Evolutionary conservation across 257 asterid species (phyloP).

Genomic region (Salvia rosmarinus): DNA sequence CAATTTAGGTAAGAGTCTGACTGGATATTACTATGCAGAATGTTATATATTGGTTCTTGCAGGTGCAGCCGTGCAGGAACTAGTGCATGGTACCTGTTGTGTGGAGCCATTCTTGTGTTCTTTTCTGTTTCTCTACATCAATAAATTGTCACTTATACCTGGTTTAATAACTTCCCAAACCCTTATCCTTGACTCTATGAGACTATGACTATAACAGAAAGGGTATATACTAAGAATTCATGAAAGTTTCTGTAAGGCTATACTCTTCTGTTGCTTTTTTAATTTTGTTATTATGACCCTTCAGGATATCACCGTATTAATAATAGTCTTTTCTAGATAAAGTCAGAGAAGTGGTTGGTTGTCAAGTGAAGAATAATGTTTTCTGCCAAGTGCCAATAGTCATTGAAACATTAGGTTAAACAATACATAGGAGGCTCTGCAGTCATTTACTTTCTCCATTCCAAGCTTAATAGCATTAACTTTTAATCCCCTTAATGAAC

Average conservation of each 20-base stretch:
- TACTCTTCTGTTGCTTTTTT: conserved; percentile 1
- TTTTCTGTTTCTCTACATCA: too few species aligned
- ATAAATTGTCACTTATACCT: neutral
- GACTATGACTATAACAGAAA: too few species aligned
- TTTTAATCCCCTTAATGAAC: too few species aligned
- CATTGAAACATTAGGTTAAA: neutral
- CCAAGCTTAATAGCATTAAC: too few species aligned
- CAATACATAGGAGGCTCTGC: neutral
- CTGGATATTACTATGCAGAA: neutral
- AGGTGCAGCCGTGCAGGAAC: too few species aligned
- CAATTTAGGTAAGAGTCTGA: neutral
- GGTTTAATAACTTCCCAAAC: neutral
- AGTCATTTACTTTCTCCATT: too few species aligned
- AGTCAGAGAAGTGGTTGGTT: neutral
- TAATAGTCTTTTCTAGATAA: neutral
- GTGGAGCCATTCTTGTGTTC: neutral
- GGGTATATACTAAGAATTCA: neutral
- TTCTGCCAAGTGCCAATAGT: neutral
- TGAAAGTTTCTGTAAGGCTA: too few species aligned
- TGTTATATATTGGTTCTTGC: too few species aligned
- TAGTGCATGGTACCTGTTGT: too few species aligned
- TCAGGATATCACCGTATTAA: neutral
- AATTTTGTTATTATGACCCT: neutral
- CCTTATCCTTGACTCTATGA: neutral
- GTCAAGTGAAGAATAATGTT: neutral